Base-by-base conservation (phyloP, 495 filamentous ascomycete species). In the Delitschia confertaspora region DNA sequence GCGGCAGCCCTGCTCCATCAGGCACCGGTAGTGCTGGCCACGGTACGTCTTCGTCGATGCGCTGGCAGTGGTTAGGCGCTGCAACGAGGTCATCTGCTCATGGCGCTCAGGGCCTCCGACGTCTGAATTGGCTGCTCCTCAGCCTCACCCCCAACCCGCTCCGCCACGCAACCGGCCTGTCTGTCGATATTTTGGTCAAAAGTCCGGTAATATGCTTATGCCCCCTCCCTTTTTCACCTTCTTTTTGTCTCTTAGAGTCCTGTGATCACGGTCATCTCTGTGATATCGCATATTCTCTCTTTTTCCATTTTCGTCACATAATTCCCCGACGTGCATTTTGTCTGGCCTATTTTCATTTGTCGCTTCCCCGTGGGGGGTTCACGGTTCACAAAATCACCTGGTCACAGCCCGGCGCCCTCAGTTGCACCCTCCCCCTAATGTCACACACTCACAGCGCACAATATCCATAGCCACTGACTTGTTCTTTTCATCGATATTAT, bases 161-260 rank as follows among this genome's bases (percentile, higher is more conserved):
- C 38, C 47, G 43, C 51, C 50, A 47, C 49, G 37, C 45, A 41
- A 43, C 38, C 45, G 30, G 25, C 40, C 39, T 38, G 31, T 57
- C 32, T 62, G 60, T 49, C 55, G 54, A 23, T 61, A 48, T 57
- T 58, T 51, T 42, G 44, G 42, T 17, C 48, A 49, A 25, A 51
- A 50, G 42, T 52, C 47, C 32, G 61, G 59, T 62, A 64, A 45
- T 50, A 25, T 49, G 47, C 51, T 49, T 26, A 53, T 44, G 16
- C 32, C 31, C 24, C 22, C 26, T 24, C 35, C 19, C 19, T 19
- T 16, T 3, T 2, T 3, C 19, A 3, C n/a, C 9, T 37, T 19
- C 34, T 37, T 19, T 14, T 11, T 17, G 11, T n/a, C 10, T 37
- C 19, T 22, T n/a, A n/a, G n/a, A n/a, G 18, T 47, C 48, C 51